Percentiles rank a stretch among this genome's conserved stretches.
These are phyloP conservation scores for Cubamyces sp. DNA, from an alignment of 768 basidiomycete genomes.

Conservation along the genomic window DNA sequence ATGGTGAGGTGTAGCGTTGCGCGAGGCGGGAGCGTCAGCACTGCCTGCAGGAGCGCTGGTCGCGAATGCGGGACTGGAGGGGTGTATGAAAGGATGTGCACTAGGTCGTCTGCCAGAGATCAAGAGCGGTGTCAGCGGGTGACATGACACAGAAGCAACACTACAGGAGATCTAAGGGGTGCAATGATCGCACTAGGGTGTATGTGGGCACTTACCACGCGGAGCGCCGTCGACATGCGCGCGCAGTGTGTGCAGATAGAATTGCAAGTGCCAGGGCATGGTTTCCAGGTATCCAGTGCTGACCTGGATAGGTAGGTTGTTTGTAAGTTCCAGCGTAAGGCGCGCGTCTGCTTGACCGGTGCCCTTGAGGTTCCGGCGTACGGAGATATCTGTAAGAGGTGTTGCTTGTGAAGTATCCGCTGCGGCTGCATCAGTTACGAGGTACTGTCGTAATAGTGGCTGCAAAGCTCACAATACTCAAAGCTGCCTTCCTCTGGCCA, in stretches of 20 bases:
- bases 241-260: constrained; percentile 80
- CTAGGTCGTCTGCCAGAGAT: constrained; percentile 54
- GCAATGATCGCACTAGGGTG: background rate
- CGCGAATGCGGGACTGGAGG: constrained; percentile 69
- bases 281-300: constrained; percentile 81
- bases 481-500: constrained; percentile 59
- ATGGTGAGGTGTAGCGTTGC: constrained; percentile 67
- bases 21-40: constrained; percentile 69
- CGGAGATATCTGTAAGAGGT: constrained; percentile 55
- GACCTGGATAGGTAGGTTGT: constrained; percentile 51
- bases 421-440: background rate
- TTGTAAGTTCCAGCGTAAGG: constrained; percentile 68
- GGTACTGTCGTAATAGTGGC: background rate
- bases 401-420: constrained; percentile 36
- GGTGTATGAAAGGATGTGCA: constrained; percentile 68
- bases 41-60: constrained; percentile 78
- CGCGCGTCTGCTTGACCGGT: constrained; percentile 76
- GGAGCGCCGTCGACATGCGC: constrained; percentile 50
- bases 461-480: constrained; percentile 55
- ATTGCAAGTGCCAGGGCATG: constrained; percentile 91
- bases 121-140: constrained; percentile 3
- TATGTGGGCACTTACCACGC: constrained; percentile 45
- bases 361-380: constrained; percentile 74
- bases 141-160: background rate
- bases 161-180: background rate